These are phyloP conservation scores for Kitagawia praeruptora DNA, from an alignment of 129 eudicot genomes.

Conservation along the genomic window DNA sequence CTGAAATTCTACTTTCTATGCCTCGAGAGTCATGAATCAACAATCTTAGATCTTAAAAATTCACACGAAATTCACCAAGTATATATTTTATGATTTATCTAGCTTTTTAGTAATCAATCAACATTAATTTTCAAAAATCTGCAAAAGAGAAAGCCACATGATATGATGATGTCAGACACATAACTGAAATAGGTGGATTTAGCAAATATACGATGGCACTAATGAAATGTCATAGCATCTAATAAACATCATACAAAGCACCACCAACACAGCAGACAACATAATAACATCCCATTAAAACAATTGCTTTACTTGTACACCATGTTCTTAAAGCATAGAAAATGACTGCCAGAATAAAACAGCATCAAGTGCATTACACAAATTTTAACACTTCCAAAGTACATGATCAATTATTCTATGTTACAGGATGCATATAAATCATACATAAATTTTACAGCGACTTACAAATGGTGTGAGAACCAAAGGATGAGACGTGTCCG, in stretches of 20 bases:
- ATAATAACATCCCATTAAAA: background rate
- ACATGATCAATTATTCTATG: background rate
- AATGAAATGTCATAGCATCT: background rate
- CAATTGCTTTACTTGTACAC: background rate
- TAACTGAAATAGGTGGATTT: background rate
- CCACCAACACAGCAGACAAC: background rate
- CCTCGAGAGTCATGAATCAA: background rate
- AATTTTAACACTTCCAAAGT: slow-evolving; percentile 2
- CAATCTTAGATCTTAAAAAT: background rate
- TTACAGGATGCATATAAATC: background rate
- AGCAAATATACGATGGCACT: background rate
- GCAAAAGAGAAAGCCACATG: background rate
- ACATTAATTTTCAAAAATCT: too few species aligned
- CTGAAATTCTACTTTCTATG: background rate
- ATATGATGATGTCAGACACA: background rate
- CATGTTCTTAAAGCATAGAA: background rate
- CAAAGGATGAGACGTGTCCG: slow-evolving; percentile 91
- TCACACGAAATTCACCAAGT: background rate
- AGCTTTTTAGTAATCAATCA: background rate
- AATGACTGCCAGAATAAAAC: background rate
- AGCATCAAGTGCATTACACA: background rate
- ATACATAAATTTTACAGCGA: background rate
- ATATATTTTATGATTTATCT: background rate
- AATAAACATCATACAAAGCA: background rate
- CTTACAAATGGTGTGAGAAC: slow-evolving; percentile 99